Percentiles rank a stretch among this genome's conserved stretches.
Conservation (phyloP, 805 yeast species). For the Clavispora phyllophila region DNA sequence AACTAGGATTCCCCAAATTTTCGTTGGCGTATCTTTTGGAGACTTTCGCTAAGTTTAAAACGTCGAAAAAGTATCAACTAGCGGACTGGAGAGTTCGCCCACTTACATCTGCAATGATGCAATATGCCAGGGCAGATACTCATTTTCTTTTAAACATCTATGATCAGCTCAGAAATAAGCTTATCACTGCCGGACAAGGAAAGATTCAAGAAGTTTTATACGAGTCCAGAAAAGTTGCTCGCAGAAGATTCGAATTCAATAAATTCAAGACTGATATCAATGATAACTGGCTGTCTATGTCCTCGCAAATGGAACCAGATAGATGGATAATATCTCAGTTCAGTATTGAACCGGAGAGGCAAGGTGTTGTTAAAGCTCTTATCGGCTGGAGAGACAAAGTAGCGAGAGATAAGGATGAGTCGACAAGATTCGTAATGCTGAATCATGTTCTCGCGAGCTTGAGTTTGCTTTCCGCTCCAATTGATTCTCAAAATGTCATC, state of each 20-base stretch:
- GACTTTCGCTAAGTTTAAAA: slow-evolving; percentile 71
- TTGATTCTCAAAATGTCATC: background rate
- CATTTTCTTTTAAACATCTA: slow-evolving; percentile 82
- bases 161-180: slow-evolving; percentile 62
- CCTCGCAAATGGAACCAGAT: slow-evolving; percentile 40
- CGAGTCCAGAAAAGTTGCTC: slow-evolving; percentile 76
- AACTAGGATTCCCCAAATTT: slow-evolving; percentile 73
- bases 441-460: slow-evolving; percentile 68
- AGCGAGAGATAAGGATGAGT: slow-evolving; percentile 80
- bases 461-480: slow-evolving; percentile 48
- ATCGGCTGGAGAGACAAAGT: slow-evolving; percentile 78
- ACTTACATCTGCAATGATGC: slow-evolving; percentile 62
- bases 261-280: slow-evolving; percentile 47
- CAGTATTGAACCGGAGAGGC: slow-evolving; percentile 52
- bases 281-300: slow-evolving; percentile 41
- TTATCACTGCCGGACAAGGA: slow-evolving; percentile 40
- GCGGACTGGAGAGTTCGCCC: slow-evolving; percentile 98
- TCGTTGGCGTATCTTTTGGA: slow-evolving; percentile 84
- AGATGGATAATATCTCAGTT: slow-evolving; percentile 56
- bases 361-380: slow-evolving; percentile 53
- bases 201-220: slow-evolving; percentile 56
- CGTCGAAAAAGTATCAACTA: slow-evolving; percentile 90
- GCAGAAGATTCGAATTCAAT: slow-evolving; percentile 75
- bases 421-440: slow-evolving; percentile 77
- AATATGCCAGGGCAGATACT: slow-evolving; percentile 92